Evolutionary conservation across 2,329 filamentous ascomycete species (phyloP).

Genomic region (Elsinoe batatas): DNA sequence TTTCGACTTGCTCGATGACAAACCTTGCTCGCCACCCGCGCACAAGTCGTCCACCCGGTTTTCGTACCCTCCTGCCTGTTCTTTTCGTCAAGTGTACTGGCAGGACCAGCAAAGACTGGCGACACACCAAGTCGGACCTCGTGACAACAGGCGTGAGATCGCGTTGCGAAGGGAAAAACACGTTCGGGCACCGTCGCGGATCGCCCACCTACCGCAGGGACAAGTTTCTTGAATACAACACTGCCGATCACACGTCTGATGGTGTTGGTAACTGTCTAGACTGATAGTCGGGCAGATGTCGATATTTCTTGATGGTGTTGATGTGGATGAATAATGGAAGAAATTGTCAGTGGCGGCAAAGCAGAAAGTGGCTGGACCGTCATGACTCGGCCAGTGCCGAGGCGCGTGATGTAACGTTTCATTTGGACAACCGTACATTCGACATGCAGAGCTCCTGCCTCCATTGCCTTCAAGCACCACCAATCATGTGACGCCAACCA

Average conservation of each 20-base stretch:
- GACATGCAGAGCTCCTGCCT: neutral
- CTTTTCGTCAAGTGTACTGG: too few species aligned
- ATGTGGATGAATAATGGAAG: neutral
- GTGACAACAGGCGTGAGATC: neutral
- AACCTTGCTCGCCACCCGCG: neutral
- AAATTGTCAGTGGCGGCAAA: neutral
- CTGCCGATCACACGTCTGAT: neutral
- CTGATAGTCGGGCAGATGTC: neutral
- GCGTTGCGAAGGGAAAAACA: neutral
- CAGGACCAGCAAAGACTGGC: neutral
- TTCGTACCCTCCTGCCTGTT: too few species aligned
- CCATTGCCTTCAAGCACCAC: neutral
- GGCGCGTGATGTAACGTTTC: neutral
- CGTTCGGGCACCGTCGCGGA: neutral
- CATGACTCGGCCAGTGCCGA: neutral
- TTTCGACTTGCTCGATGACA: neutral
- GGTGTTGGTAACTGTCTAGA: neutral
- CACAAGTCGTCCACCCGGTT: neutral
- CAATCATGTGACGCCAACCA: neutral
- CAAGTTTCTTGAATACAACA: neutral
- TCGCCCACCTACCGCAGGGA: conserved; percentile 2
- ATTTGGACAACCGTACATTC: neutral
- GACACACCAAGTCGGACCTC: neutral
- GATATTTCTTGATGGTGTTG: conserved; percentile 1
- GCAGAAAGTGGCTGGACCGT: neutral